These are phyloP conservation scores for Citrullus mucosospermus DNA, from an alignment of 306 rosid genomes.

Conservation along the genomic window DNA sequence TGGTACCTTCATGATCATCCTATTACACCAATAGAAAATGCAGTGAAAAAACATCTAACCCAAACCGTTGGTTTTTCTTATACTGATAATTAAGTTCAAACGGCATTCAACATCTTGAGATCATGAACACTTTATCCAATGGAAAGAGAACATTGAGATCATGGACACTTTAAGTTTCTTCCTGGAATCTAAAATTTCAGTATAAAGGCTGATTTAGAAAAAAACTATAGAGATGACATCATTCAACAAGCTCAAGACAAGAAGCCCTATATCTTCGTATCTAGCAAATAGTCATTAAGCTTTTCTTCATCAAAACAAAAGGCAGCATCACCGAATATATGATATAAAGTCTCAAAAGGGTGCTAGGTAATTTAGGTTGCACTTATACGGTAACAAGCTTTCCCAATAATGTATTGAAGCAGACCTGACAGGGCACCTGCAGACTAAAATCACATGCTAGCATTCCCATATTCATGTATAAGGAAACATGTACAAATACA, in stretches of 20 bases:
- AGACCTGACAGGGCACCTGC: neutral
- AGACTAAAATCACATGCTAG: neutral
- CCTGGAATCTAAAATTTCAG: neutral
- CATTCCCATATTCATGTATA: neutral
- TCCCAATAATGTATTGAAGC: neutral
- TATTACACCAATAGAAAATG: slow-evolving; percentile 16
- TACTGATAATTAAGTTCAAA: neutral
- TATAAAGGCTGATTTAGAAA: neutral
- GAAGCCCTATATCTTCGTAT: neutral
- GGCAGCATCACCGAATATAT: neutral
- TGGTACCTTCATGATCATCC: slow-evolving; percentile 78
- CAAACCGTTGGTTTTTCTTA: neutral
- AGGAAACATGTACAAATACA: neutral
- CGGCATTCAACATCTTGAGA: neutral
- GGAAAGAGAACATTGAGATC: neutral
- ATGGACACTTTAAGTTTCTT: neutral
- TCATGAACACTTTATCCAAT: neutral
- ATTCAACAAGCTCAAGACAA: neutral
- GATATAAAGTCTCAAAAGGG: neutral
- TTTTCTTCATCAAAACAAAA: neutral
- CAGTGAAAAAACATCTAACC: slow-evolving; percentile 8
- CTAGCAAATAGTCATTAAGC: neutral
- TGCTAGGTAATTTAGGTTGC: neutral
- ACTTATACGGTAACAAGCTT: neutral
- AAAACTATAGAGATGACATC: neutral